Evolutionary conservation across 495 filamentous ascomycete species (phyloP).

Genomic region (Penicillium herquei): DNA sequence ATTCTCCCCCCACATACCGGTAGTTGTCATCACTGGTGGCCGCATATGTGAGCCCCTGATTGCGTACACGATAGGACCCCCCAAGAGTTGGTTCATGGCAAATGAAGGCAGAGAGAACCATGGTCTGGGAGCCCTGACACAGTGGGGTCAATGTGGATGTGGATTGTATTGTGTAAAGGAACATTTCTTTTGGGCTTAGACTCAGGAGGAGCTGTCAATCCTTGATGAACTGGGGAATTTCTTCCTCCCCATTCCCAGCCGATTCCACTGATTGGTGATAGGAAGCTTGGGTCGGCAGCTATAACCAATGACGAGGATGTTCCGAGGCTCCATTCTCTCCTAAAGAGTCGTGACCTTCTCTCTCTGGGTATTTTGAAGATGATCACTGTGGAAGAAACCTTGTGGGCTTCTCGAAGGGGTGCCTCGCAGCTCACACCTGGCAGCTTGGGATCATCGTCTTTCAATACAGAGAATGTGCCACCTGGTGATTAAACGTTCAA

Average conservation of each 20-base stretch:
- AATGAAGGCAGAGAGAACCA: constrained; percentile 33
- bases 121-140: constrained; percentile 32
- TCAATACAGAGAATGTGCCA: too few relatives aligned
- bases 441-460: background rate
- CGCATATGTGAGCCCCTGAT: constrained; percentile 22
- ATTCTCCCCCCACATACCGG: background rate
- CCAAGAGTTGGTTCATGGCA: constrained; percentile 23
- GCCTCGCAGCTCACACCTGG: background rate
- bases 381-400: constrained; percentile 19
- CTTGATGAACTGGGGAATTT: constrained; percentile 32
- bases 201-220: constrained; percentile 28
- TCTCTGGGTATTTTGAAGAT: constrained; percentile 22
- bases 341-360: constrained; percentile 19
- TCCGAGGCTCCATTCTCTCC: constrained; percentile 16
- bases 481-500: too few relatives aligned
- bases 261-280: constrained; percentile 24
- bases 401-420: constrained; percentile 23
- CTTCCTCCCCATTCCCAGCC: constrained; percentile 10
- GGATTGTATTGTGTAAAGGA: background rate
- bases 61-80: constrained; percentile 25
- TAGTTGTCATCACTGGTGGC: constrained; percentile 4
- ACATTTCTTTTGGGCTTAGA: constrained; percentile 17
- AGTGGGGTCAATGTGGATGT: constrained; percentile 26
- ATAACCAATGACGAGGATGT: constrained; percentile 22
- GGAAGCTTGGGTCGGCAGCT: constrained; percentile 21